These are phyloP conservation scores for Colletotrichum australisinense DNA, from an alignment of 2,329 filamentous ascomycete genomes.

Conservation along the genomic window DNA sequence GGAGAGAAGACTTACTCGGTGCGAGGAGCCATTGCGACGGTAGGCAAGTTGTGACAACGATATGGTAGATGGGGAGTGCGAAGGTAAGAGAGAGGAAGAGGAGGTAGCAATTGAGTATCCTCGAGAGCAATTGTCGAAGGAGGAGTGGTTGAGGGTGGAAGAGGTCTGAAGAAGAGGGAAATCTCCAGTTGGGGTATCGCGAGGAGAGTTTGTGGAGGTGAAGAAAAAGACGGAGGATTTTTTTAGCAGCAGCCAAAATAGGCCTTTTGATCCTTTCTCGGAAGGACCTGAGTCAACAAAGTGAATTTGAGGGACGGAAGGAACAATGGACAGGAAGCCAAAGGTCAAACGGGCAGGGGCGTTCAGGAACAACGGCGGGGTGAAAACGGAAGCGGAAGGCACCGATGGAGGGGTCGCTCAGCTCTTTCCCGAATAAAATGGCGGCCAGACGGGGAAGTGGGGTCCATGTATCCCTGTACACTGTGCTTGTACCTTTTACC, in stretches of 20 bases:
- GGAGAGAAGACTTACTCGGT: constrained; percentile 54
- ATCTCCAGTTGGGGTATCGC: constrained; percentile 9
- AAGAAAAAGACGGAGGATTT: no score
- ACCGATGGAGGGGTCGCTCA: constrained; percentile 26
- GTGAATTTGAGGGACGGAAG: constrained; percentile 16
- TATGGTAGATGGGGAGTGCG: background rate
- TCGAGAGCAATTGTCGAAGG: background rate
- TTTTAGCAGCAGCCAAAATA: no score
- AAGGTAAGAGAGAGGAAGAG: background rate
- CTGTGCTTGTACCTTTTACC: background rate
- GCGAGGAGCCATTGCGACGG: constrained; percentile 52
- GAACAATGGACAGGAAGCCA: background rate
- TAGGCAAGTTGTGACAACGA: constrained; percentile 17
- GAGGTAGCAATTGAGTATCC: background rate
- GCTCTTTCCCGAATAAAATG: constrained; percentile 16
- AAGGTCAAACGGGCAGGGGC: background rate
- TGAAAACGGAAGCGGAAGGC: constrained; percentile 21
- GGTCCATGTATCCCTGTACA: background rate
- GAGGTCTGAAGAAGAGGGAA: constrained; percentile 1
- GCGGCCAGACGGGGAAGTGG: constrained; percentile 16
- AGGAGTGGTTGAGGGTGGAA: background rate
- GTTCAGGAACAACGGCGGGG: constrained; percentile 22
- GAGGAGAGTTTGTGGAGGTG: background rate
- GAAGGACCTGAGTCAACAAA: background rate
- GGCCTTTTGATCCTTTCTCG: background rate